Evolutionary conservation across 2,329 filamentous ascomycete species (phyloP), one percentile per base, ranked within the genome.

Genomic region (Xylaria sp.): DNA sequence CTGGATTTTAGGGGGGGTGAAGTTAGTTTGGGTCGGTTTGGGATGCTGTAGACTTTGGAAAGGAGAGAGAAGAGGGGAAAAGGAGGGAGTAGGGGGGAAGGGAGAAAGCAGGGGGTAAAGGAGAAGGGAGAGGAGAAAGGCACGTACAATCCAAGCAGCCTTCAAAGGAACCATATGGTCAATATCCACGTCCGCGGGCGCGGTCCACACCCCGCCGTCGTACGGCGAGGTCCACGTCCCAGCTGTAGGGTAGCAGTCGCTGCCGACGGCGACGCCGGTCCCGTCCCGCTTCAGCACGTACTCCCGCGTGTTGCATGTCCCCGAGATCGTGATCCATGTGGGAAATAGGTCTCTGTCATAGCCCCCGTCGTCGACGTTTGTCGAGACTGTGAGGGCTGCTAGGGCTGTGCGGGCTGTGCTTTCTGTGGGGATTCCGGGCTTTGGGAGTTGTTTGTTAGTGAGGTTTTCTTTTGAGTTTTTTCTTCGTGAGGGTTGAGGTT

Each of bases 111-210:
- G n/a, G n/a, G n/a, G n/a, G n/a, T n/a, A n/a, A n/a, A n/a, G n/a
- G n/a, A n/a, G n/a, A n/a, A n/a, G n/a, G n/a, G n/a, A n/a, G n/a
- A n/a, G n/a, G n/a, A n/a, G n/a, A 58, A 23, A 4, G 3, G 23
- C 23, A 80, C 84, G 76, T 73, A 90, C 88, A 70, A 91, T 89
- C 92, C 92, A 95, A 5, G 92, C 92, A 76, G 94, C 93, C 77
- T 91, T 90, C 69, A 97, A 79, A 0, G 93, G 92, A 2, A 97
- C 92, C 81, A 96, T 85, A 78, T 96, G 93, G 79, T 96, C 93
- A 69, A 96, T 95, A 74, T 95, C 92, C 0, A 96, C 79, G 74
- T 94, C 91, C 20, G 84, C 87, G 0, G 92, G 87, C 0, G 84
- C 82, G 0, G 88, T 91, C 90, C 91, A 94, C 1, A 84, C 89